Base-by-base conservation (phyloP, 495 filamentous ascomycete species). In the Annulohypoxylon maeteangense region DNA sequence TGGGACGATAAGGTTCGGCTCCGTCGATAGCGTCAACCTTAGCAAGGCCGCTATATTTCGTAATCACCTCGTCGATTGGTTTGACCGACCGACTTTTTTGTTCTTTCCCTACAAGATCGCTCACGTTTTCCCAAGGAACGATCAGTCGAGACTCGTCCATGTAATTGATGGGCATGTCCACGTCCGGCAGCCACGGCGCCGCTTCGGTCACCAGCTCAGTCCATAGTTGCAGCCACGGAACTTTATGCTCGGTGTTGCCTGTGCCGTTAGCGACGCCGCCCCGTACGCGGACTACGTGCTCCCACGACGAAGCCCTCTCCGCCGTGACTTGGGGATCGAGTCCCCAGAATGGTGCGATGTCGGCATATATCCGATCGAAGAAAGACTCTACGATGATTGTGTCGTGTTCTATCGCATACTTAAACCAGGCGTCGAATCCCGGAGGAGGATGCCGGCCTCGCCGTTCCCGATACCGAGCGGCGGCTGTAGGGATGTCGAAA, bases 361-460 rank as follows among this genome's bases (percentile, higher is more conserved):
- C 90, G 45, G 86, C 84, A 62, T 86, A 82, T 55, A 91, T 89
- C 62, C 90, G 89, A 67, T 91, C 87, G 75, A 89, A 91, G 73
- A 86, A 86, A 64, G 90, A 89, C 68, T 92, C 90, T 51, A 92
- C 83, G 53, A 90, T 82, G 53, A 89, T 78, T 40, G 85, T 84
- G 5, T 85, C 80, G 48, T 84, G 80, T 38, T 87, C 81, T 40
- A 80, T 75, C 10, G 90, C 90, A 58, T 83, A 88, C 48, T 80
- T 76, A 70, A 89, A 89, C 90, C 90, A 92, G 31, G 71, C 75
- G 65, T 88, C 87, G 74, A 91, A 92, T 11, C 89, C 89, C 11
- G 90, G 90, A 4, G 90, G 90, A 5, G 90, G 90, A 70, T 91
- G 89, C n/a, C 90, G 82, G 8, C 90, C 90, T 71, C 90, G 82